These are phyloP conservation scores for Podaxis carcinomalis DNA, from an alignment of 768 basidiomycete species.

Conservation along the genomic window DNA sequence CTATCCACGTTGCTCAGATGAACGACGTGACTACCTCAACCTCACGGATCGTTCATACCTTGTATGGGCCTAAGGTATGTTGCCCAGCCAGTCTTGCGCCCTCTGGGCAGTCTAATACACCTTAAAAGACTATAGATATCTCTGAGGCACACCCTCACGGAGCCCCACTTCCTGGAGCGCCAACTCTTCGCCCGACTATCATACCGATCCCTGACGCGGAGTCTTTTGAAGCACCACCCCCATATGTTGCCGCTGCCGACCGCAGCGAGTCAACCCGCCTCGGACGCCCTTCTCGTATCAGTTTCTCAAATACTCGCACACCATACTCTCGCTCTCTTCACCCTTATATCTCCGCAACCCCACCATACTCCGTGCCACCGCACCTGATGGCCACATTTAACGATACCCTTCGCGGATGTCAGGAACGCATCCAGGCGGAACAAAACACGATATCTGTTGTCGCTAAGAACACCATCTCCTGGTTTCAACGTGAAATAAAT, in stretches of 20 bases:
- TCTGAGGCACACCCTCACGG: not conserved
- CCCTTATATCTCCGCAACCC: not conserved
- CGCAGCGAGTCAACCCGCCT: not conserved
- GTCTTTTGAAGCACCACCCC: not conserved
- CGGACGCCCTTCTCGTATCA: not conserved
- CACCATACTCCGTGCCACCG: not conserved
- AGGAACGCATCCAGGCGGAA: not conserved
- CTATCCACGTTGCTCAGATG: not conserved
- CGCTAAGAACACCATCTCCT: not conserved
- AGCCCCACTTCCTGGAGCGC: not conserved
- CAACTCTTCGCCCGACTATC: not conserved
- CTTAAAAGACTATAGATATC: not conserved
- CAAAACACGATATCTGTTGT: not conserved
- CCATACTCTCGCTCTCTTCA: not conserved
- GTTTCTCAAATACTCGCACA: not conserved
- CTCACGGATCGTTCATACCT: not conserved
- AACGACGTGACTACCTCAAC: not conserved
- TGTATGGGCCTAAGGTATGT: constrained; percentile 5
- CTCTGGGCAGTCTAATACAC: not conserved
- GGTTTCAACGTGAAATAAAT: not conserved
- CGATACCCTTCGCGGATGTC: not conserved
- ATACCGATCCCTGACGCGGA: not conserved
- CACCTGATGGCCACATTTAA: not conserved
- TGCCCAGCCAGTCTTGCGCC: not conserved
- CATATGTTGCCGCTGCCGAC: not conserved